These are phyloP conservation scores for Coprinopsis cinerea DNA, from an alignment of 768 basidiomycete species.

Conservation along the genomic window DNA sequence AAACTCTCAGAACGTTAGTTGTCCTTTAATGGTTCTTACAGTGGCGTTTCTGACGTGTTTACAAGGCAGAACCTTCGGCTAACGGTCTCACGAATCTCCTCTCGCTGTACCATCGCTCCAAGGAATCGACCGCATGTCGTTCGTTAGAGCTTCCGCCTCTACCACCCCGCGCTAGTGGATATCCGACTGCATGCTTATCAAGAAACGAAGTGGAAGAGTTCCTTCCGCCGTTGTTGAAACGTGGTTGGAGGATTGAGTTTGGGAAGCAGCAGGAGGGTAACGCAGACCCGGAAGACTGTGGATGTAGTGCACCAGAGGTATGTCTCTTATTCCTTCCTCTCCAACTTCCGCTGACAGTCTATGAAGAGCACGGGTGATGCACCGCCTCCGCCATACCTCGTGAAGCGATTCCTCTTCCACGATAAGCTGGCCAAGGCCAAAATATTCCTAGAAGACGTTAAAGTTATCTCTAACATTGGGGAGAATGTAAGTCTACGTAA, in stretches of 20 bases:
- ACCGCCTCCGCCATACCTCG: background rate
- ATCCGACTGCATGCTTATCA: conserved; percentile 7
- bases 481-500: conserved; percentile 6
- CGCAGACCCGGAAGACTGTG: conserved; percentile 6
- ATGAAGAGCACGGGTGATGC: background rate
- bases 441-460: conserved; percentile 5
- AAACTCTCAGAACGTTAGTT: background rate
- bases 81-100: background rate
- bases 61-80: no score
- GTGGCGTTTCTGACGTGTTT: no score
- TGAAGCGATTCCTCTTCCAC: conserved; percentile 2
- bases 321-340: background rate
- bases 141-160: background rate
- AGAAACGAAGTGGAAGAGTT: background rate
- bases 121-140: background rate
- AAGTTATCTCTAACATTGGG: conserved; percentile 6
- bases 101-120: background rate
- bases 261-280: background rate
- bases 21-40: background rate
- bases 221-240: background rate
- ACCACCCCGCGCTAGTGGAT: conserved; percentile 5
- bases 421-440: background rate
- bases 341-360: background rate
- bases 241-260: conserved; percentile 3
- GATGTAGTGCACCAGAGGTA: conserved; percentile 2